Evolutionary conservation across 345 rosid species (phyloP), one percentile per base, ranked within the genome.

Genomic region (Excoecaria cochinchinensis): DNA sequence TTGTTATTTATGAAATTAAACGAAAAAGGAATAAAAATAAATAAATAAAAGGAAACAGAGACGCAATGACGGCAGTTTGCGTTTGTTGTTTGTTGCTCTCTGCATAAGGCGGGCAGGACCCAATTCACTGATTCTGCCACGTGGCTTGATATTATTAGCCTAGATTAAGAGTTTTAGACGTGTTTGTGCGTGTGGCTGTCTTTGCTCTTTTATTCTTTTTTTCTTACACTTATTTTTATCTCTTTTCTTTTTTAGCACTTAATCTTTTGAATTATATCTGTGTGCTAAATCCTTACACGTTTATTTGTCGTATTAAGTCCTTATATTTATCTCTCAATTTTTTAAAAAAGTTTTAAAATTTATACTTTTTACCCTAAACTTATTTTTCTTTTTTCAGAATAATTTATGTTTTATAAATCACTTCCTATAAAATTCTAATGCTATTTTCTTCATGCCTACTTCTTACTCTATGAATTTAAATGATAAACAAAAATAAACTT

Each of bases 121-220:
- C 68, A 51, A 51, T 14, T 15, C 21, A 7, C 16, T 10, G 12
- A 52, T 14, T 47, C 1, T 9, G 69, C 69, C 74, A 76, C 75
- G 38, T 77, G 80, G 70, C 11, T 22, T 13, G 9, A 19, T 22
- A 6, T 44, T 9, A 77, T 77, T 71, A 52, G 75, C 65, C 48
- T 22, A 36, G 19, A 0, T 36, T 6, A 2, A 0, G 16, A 69
- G 24, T 10, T 59, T 24, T 46, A 16, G 21, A 6, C 22, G n/a
- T 21, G 71, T 74, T 64, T 48, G 63, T 51, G 39, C 58, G 56
- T 40, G 66, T 42, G 65, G 65, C 44, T 44, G 65, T 42, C 6
- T 66, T 22, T 16, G 39, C n/a, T 17, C 52, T 48, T 12, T 19
- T 58, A 11, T 12, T 56, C 24, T 40, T 71, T 39, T 5, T 64